Percentiles rank a stretch among this genome's conserved stretches.
Conservation (phyloP, 805 yeast genomes). For the Wickerhamomyces kurtzmanii region DNA sequence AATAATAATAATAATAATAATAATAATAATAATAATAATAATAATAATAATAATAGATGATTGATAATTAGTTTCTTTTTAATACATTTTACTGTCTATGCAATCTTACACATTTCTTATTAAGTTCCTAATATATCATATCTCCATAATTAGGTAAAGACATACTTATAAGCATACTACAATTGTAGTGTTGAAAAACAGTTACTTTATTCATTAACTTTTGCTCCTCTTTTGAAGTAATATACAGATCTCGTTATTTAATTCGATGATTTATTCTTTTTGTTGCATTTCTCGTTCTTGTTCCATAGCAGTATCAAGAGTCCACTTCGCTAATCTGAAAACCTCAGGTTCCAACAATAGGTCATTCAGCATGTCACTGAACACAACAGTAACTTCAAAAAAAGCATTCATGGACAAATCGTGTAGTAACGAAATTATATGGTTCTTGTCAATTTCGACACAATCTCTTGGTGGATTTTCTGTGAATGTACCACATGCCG, state of each 20-base stretch:
- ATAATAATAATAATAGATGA: not conserved
- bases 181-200: too few relatives aligned
- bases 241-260: not conserved
- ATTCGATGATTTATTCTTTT: not conserved
- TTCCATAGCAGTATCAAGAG: constrained; percentile 53
- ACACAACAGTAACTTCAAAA: constrained; percentile 53
- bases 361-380: constrained; percentile 55
- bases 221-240: not conserved
- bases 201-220: too few relatives aligned
- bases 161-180: too few relatives aligned
- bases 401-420: constrained; percentile 58
- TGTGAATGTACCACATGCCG: constrained; percentile 38
- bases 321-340: constrained; percentile 62
- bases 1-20: constrained; percentile 1
- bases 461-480: constrained; percentile 19
- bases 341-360: constrained; percentile 54
- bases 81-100: too few relatives aligned
- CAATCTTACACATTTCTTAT: too few relatives aligned
- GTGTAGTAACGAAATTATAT: constrained; percentile 44
- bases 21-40: too few relatives aligned
- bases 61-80: not conserved
- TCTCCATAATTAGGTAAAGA: too few relatives aligned
- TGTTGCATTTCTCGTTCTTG: constrained; percentile 26
- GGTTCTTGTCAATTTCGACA: constrained; percentile 19
- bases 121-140: too few relatives aligned